Evolutionary conservation across 331 rosid genomes (phyloP).

Genomic region (Malus hybrid): DNA sequence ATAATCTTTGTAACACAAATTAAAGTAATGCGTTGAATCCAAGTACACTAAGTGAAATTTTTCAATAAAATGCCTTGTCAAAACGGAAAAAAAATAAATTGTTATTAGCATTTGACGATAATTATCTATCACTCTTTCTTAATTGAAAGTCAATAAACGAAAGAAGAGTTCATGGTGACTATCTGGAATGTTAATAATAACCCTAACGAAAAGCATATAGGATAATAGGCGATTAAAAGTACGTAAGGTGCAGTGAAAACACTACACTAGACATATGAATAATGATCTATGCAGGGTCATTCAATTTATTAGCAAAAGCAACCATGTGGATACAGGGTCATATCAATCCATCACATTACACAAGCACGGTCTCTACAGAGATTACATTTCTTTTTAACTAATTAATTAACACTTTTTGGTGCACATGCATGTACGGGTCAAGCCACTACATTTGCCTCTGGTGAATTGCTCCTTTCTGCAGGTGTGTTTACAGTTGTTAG

Average conservation of each 20-base stretch:
- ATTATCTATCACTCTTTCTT: too few relatives aligned
- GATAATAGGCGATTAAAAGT: background rate
- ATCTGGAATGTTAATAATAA: background rate
- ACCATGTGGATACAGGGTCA: background rate
- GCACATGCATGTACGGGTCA: constrained; percentile 31
- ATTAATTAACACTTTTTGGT: constrained; percentile 1
- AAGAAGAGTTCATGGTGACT: background rate
- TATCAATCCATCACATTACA: background rate
- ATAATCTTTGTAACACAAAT: too few relatives aligned
- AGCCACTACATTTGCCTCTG: constrained; percentile 21
- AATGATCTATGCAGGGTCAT: background rate
- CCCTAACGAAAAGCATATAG: background rate
- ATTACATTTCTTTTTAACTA: background rate
- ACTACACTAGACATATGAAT: background rate
- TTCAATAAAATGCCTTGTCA: background rate
- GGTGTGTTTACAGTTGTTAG: constrained; percentile 9
- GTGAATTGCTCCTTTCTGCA: constrained; percentile 26
- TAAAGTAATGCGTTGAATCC: too few relatives aligned
- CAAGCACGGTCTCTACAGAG: background rate
- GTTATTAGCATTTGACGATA: background rate
- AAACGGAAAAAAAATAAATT: background rate
- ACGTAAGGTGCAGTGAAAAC: background rate
- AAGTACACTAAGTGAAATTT: too few relatives aligned
- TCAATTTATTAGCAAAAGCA: background rate
- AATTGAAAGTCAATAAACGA: too few relatives aligned